These are phyloP conservation scores for Candida nitratophila DNA, from an alignment of 805 yeast species.

Conservation along the genomic window DNA sequence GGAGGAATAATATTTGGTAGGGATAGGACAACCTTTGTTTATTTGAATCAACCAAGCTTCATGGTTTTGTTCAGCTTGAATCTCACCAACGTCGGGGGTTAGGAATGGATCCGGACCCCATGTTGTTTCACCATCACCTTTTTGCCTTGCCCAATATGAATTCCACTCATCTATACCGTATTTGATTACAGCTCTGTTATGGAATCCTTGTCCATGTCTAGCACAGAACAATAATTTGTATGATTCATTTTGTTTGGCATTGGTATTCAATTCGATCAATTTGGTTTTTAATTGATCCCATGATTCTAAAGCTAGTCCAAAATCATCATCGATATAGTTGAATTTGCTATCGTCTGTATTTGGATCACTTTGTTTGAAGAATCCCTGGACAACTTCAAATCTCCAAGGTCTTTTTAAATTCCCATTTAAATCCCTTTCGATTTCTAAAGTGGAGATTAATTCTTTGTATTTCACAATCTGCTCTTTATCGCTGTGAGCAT, in stretches of 20 bases:
- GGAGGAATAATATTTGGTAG: conserved; percentile 47
- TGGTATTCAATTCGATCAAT: conserved; percentile 28
- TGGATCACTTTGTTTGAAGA: conserved; percentile 39
- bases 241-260: conserved; percentile 28
- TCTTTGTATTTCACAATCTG: conserved; percentile 11
- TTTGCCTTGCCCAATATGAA: conserved; percentile 40
- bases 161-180: conserved; percentile 58
- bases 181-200: conserved; percentile 46
- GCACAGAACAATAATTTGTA: conserved; percentile 49
- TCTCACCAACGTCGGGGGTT: conserved; percentile 42
- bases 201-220: conserved; percentile 68
- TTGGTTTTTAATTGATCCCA: conserved; percentile 33
- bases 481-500: conserved; percentile 17
- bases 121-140: conserved; percentile 46
- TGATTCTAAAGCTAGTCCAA: conserved; percentile 33
- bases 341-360: conserved; percentile 40
- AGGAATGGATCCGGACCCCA: conserved; percentile 60
- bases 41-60: conserved; percentile 37
- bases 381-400: conserved; percentile 42
- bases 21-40: conserved; percentile 45
- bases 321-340: conserved; percentile 33
- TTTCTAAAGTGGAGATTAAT: conserved; percentile 5
- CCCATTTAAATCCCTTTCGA: conserved; percentile 20
- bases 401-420: conserved; percentile 32
- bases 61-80: conserved; percentile 47